Percentiles rank a stretch among this genome's conserved stretches.
Conservation (phyloP, 768 basidiomycete genomes). For the Hebeloma cylindrosporum region DNA sequence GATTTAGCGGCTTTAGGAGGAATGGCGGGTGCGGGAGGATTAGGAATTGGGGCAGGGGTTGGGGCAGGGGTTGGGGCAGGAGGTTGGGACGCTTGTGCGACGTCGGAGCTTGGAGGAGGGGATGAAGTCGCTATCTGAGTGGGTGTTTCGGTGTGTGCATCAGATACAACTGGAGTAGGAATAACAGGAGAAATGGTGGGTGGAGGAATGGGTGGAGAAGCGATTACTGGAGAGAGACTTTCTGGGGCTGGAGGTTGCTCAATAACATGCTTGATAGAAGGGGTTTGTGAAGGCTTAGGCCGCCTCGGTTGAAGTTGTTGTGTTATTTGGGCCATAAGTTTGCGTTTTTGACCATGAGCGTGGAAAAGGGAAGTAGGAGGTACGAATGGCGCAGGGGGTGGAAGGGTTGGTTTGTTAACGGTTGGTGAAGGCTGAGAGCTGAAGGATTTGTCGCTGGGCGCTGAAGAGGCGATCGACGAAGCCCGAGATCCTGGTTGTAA, state of each 20-base stretch:
- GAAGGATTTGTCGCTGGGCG: conserved; percentile 25
- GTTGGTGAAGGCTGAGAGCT: conserved; percentile 31
- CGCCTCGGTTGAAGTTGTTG: conserved; percentile 1
- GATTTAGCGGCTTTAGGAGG: conserved; percentile 4
- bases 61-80: neutral
- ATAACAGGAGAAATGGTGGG: too few species aligned
- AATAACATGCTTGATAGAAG: neutral
- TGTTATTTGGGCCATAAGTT: conserved; percentile 6
- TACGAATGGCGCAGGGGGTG: conserved; percentile 18
- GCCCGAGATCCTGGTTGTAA: conserved; percentile 41
- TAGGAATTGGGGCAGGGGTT: conserved; percentile 1
- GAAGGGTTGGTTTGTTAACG: conserved; percentile 24
- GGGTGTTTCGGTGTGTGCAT: conserved; percentile 12
- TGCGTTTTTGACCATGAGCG: conserved; percentile 33
- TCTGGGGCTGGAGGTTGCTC: conserved; percentile 7
- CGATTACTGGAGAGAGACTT: neutral
- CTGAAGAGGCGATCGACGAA: conserved; percentile 49
- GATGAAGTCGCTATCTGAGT: conserved; percentile 4
- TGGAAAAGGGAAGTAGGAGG: conserved; percentile 34
- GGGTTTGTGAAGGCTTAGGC: neutral
- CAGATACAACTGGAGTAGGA: neutral
- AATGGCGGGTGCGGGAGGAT: neutral
- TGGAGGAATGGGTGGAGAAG: too few species aligned
- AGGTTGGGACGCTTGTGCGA: too few species aligned
- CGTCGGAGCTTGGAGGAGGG: neutral